Base-by-base conservation (phyloP, 495 filamentous ascomycete genomes). In the Penicillium flavigenum region DNA sequence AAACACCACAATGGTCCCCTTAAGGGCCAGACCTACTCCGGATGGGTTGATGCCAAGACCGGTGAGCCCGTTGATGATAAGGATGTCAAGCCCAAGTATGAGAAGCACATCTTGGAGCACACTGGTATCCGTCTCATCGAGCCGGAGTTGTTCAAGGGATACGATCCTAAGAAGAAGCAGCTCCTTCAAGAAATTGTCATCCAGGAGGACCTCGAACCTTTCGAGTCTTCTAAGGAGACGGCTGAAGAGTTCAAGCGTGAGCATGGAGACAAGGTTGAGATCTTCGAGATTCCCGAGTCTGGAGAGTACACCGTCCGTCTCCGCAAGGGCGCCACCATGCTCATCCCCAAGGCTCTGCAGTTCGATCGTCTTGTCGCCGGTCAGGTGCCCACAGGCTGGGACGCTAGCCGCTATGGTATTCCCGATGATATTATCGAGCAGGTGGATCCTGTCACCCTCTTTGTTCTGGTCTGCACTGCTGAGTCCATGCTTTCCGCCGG, bases 1-100 rank as follows among this genome's bases (percentile, higher is more conserved):
- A 96, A 89, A 77, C 95, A 99, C 70, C 90, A 96, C 77, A 97
- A 98, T 61, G 95, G 94, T n/a, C 90, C 91, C 8, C 86, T 99
- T 69, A 98, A 98, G 76, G 94, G 95, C 69, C 88, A 96, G 78
- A 85, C 87, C 42, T 98, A 99, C 75, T 90, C 94, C 47, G 94
- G 94, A 54, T 99, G 94, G 94, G 92, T 98, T 53, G 94, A 99
- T 66, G 82, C 83, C 58, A 97, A 97, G 83, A 86, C 89, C 42
- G 87, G 90, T 16, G 93, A 98, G 48, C 94, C 94, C 11, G 91
- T 99, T 29, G 92, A 98, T 58, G 94, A 99, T 76, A 96, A 97
- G 76, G 95, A 99, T 63, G 79, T 99, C 73, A 98, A 98, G 79
- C 69, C 81, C 60, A 96, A 95, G 74, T 99, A 97, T 72, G 94